Conservation (phyloP, 2,329 filamentous ascomycete genomes). For the Pseudogymnoascus sp. region DNA sequence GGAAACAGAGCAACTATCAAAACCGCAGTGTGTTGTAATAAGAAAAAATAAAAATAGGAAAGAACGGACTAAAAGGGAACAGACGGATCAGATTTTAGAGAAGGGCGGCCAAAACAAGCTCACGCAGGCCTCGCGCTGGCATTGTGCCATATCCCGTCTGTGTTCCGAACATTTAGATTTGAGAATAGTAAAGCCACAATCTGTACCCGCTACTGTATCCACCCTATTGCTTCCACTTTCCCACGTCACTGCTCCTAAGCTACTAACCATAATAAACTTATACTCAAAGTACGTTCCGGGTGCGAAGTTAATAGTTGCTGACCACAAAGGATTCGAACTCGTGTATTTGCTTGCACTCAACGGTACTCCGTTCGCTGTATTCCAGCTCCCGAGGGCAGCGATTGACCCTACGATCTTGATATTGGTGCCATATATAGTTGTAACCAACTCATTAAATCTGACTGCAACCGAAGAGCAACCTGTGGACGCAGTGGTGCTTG, state of each 20-base stretch:
- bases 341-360: conserved; percentile 57
- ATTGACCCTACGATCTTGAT: conserved; percentile 59
- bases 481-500: conserved; percentile 32
- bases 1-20: not conserved
- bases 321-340: conserved; percentile 54
- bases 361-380: conserved; percentile 44
- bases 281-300: conserved; percentile 55
- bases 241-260: conserved; percentile 52
- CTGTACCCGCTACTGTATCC: not conserved
- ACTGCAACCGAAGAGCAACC: conserved; percentile 46
- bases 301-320: conserved; percentile 45
- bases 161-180: not conserved
- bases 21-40: not conserved
- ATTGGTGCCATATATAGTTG: conserved; percentile 54
- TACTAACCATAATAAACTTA: conserved; percentile 58
- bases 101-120: not conserved
- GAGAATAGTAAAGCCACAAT: not conserved
- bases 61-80: not conserved
- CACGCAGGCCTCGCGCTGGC: not conserved
- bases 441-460: conserved; percentile 53
- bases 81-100: not conserved
- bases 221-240: conserved; percentile 41
- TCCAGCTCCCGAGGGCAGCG: conserved; percentile 57
- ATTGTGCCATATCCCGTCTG: not conserved
- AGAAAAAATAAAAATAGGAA: not conserved